Percentiles rank a stretch among this genome's conserved stretches.
Evolutionary conservation across 2,329 filamentous ascomycete species (phyloP).

Genomic region (Cordyceps militaris): DNA sequence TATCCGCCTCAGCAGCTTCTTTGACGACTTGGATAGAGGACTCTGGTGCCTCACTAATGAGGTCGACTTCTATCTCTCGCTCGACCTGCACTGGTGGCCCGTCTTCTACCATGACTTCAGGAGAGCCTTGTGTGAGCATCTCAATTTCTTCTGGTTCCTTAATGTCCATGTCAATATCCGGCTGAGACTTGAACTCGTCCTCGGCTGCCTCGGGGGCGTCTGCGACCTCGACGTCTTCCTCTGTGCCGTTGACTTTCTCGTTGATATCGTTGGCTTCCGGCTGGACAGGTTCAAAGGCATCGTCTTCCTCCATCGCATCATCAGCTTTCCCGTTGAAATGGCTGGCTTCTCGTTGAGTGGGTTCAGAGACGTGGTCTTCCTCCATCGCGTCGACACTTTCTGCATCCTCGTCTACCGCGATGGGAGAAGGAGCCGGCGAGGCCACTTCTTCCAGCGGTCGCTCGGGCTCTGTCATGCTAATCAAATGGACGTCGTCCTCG

Average conservation of each 20-base stretch:
- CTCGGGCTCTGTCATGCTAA: neutral
- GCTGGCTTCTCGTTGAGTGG: neutral
- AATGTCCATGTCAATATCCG: constrained; percentile 5
- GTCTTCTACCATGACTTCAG: neutral
- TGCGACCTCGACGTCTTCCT: neutral
- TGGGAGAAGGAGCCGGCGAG: neutral
- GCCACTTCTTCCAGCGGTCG: neutral
- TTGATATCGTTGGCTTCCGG: neutral
- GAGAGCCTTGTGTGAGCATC: neutral
- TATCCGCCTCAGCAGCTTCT: neutral
- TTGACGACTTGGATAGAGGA: neutral
- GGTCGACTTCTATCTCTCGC: neutral
- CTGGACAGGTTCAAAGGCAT: neutral
- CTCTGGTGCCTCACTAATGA: neutral
- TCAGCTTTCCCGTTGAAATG: neutral
- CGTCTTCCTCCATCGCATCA: neutral
- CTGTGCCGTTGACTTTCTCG: neutral
- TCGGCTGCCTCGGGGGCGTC: neutral
- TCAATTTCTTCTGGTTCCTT: constrained; percentile 2
- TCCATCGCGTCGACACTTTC: neutral
- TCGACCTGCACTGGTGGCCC: neutral
- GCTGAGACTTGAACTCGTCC: neutral
- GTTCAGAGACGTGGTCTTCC: neutral
- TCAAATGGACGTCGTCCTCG: neutral
- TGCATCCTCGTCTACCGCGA: neutral